Evolutionary conservation across 2,329 filamentous ascomycete species (phyloP), one percentile per base, ranked within the genome.

Genomic region (Corinectria fuckeliana): DNA sequence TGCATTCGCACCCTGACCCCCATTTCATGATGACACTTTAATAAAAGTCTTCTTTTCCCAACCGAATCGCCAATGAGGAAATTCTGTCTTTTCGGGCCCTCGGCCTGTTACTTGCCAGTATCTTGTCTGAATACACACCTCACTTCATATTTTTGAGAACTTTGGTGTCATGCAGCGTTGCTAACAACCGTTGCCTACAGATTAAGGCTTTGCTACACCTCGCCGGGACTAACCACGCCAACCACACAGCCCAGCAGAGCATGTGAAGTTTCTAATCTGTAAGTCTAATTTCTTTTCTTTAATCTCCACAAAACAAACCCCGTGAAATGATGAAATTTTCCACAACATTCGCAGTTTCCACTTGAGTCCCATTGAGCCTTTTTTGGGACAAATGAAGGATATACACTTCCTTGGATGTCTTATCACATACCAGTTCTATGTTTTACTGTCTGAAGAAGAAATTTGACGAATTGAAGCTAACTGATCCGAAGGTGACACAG

Each of bases 61-160:
- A 83, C 89, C 81, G 89, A 93, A 85, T 92, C 91, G 91, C 87
- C 89, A 88, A 89, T 93, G 91, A 92, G 87, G 88, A 91, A 88
- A 58, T 81, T 80, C 75, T 81, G 82, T 84, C 85, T 89, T 81
- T 85, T 81, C 86, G 88, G 88, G 87, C 81, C 79, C 79, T 78
- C 79, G 76, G 84, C 87, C 88, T 91, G 91, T 89, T 93, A 93
- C 91, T 93, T 91, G 91, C 91, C 91, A 93, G 91, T 93, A 93
- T 89, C 82, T 81, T 88, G 88, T 91, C 90, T 92, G 90, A 92
- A 71, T 71, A 64, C 64, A 68, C 54, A 65, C 32, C 49, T 47
- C 54, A 49, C 14, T 36, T 54, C 38, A n/a, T 48, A 47, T 51
- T 60, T 53, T 30, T 51, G 36, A 42, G 38, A 56, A 10, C 11